A percentile compares a stretch with the other conserved stretches of the same genome.
Evolutionary conservation across 2,329 filamentous ascomycete species (phyloP).

Genomic region (Penicillium janthinellum): DNA sequence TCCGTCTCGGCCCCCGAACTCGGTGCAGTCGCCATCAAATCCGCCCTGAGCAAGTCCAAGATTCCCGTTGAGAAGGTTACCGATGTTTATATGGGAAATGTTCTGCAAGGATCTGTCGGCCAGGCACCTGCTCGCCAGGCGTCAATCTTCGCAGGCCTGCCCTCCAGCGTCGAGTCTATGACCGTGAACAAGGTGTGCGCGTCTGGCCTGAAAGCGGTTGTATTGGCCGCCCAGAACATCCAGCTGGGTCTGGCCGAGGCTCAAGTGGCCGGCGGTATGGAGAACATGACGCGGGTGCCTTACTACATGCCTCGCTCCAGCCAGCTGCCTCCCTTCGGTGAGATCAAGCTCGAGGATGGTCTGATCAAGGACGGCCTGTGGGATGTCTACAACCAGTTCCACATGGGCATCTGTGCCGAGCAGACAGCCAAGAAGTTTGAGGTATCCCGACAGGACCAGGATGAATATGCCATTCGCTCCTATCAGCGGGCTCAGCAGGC

Average conservation of each 20-base stretch:
- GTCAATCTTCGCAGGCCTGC: conserved; percentile 80
- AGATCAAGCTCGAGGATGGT: conserved; percentile 85
- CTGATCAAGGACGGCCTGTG: conserved; percentile 92
- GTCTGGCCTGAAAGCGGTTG: conserved; percentile 89
- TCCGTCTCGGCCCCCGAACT: conserved; percentile 83
- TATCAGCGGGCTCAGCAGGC: conserved; percentile 89
- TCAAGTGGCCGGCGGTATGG: conserved; percentile 93
- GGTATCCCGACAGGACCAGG: conserved; percentile 82
- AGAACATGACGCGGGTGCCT: conserved; percentile 94
- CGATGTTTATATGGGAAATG: conserved; percentile 97
- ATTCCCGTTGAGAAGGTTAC: conserved; percentile 79
- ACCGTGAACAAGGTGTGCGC: conserved; percentile 99
- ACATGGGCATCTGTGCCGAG: conserved; percentile 98
- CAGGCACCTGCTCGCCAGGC: conserved; percentile 94
- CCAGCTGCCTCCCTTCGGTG: conserved; percentile 80
- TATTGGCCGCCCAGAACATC: conserved; percentile 88
- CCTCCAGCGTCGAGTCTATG: conserved; percentile 77
- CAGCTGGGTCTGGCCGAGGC: conserved; percentile 87
- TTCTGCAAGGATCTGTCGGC: conserved; percentile 78
- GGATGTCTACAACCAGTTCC: conserved; percentile 94
- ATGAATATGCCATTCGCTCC: conserved; percentile 84
- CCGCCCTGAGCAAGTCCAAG: conserved; percentile 81
- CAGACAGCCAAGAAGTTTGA: conserved; percentile 85
- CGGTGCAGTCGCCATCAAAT: conserved; percentile 87
- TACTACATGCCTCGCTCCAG: conserved; percentile 86